A percentile compares a stretch with the other conserved stretches of the same genome.
Conservation (phyloP, 768 basidiomycete species). For the Boletus sp. region DNA sequence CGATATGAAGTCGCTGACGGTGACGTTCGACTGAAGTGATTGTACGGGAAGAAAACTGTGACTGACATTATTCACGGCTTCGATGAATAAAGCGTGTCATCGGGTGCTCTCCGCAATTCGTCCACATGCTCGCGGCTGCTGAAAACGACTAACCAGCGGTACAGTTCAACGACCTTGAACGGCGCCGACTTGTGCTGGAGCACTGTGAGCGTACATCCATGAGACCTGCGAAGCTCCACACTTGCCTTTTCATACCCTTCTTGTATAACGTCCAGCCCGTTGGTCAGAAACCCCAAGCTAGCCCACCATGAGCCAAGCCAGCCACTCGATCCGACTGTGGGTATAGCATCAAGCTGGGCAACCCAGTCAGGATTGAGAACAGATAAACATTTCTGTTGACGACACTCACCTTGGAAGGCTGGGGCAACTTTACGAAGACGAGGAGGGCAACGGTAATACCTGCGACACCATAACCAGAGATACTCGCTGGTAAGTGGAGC, state of each 20-base stretch:
- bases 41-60: neutral
- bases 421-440: neutral
- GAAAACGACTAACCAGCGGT: conserved; percentile 42
- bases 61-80: conserved; percentile 34
- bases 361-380: neutral
- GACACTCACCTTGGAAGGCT: neutral
- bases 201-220: neutral
- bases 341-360: conserved; percentile 25
- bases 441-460: neutral
- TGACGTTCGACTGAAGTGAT: neutral
- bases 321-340: conserved; percentile 26
- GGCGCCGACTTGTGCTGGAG: conserved; percentile 24
- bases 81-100: conserved; percentile 36
- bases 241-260: conserved; percentile 33
- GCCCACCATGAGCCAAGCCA: conserved; percentile 18
- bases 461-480: neutral
- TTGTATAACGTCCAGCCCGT: conserved; percentile 24
- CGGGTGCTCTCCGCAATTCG: conserved; percentile 39
- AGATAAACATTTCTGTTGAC: neutral
- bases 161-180: conserved; percentile 31
- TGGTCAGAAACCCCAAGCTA: conserved; percentile 12
- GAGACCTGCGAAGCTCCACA: neutral
- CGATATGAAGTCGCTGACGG: conserved; percentile 34
- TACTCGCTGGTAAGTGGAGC: neutral
- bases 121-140: conserved; percentile 31